Percentiles rank a stretch among this genome's conserved stretches.
Conservation (phyloP, 805 yeast species). For the Yarrowia sp. region DNA sequence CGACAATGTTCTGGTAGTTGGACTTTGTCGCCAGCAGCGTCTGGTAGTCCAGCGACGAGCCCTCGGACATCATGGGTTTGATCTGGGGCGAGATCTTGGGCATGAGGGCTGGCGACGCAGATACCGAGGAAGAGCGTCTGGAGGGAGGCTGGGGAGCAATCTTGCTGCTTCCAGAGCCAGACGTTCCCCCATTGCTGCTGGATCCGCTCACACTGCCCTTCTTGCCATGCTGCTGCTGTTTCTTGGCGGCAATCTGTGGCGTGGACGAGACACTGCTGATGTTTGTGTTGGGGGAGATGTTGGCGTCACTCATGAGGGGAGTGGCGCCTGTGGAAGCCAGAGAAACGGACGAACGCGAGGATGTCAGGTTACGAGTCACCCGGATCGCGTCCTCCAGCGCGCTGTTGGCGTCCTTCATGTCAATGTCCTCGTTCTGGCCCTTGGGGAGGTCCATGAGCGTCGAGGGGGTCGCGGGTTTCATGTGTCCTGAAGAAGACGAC, state of each 20-base stretch:
- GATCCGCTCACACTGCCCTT: constrained; percentile 16
- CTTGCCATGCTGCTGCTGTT: constrained; percentile 2
- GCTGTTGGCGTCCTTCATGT: constrained; percentile 27
- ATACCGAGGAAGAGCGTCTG: constrained; percentile 38
- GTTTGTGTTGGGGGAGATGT: constrained; percentile 26
- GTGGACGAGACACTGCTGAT: constrained; percentile 19
- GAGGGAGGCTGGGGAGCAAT: constrained; percentile 26
- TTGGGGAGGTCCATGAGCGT: constrained; percentile 37
- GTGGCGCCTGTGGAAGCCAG: constrained; percentile 30
- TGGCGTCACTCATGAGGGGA: constrained; percentile 35
- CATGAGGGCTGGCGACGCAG: constrained; percentile 44
- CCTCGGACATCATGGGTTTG: constrained; percentile 39
- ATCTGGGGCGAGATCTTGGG: constrained; percentile 46
- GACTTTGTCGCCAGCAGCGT: constrained; percentile 52
- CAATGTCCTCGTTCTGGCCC: constrained; percentile 30
- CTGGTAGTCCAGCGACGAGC: constrained; percentile 37
- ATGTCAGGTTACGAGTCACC: constrained; percentile 30
- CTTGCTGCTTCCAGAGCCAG: constrained; percentile 3
- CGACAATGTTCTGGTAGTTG: constrained; percentile 54
- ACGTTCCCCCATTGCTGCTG: background rate
- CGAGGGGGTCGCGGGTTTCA: constrained; percentile 37
- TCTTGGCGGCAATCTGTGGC: constrained; percentile 29
- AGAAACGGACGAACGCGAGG: constrained; percentile 22
- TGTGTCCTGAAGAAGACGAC: constrained; percentile 10
- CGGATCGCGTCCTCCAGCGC: constrained; percentile 38